A percentile compares a stretch with the other conserved stretches of the same genome.
These are phyloP conservation scores for Niebla homalea DNA, from an alignment of 495 filamentous ascomycete species.

Conservation along the genomic window DNA sequence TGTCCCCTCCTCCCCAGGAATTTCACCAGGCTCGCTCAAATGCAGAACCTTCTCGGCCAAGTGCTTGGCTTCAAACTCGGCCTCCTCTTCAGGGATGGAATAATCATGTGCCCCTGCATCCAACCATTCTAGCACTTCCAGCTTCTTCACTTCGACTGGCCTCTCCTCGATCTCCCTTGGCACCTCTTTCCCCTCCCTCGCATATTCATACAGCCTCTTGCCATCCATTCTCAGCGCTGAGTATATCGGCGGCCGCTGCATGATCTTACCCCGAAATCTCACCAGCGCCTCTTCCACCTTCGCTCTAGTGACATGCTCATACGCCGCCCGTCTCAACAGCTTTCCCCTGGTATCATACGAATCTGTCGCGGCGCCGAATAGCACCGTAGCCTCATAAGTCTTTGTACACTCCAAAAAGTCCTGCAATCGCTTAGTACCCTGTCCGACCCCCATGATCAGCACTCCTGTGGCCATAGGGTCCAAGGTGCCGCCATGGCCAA, in stretches of 20 bases:
- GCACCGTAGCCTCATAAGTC: conserved; percentile 72
- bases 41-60: conserved; percentile 57
- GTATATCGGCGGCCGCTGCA: conserved; percentile 84
- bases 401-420: conserved; percentile 80
- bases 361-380: conserved; percentile 89
- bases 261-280: conserved; percentile 70
- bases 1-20: conserved; percentile 12
- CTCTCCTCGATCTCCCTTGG: conserved; percentile 72
- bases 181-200: conserved; percentile 69
- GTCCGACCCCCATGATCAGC: conserved; percentile 73
- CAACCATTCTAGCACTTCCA: conserved; percentile 80
- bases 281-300: conserved; percentile 63
- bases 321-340: conserved; percentile 55
- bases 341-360: conserved; percentile 80
- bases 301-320: conserved; percentile 65
- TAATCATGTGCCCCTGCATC: conserved; percentile 65
- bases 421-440: conserved; percentile 70
- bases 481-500: conserved; percentile 91
- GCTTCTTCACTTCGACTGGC: conserved; percentile 56
- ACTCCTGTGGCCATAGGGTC: conserved; percentile 92
- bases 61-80: conserved; percentile 53
- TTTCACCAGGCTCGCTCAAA: conserved; percentile 21
- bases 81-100: conserved; percentile 62
- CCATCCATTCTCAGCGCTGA: conserved; percentile 86
- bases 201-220: conserved; percentile 91